These are phyloP conservation scores for Harringtonia aguacate DNA, from an alignment of 2,329 filamentous ascomycete genomes.

Conservation along the genomic window DNA sequence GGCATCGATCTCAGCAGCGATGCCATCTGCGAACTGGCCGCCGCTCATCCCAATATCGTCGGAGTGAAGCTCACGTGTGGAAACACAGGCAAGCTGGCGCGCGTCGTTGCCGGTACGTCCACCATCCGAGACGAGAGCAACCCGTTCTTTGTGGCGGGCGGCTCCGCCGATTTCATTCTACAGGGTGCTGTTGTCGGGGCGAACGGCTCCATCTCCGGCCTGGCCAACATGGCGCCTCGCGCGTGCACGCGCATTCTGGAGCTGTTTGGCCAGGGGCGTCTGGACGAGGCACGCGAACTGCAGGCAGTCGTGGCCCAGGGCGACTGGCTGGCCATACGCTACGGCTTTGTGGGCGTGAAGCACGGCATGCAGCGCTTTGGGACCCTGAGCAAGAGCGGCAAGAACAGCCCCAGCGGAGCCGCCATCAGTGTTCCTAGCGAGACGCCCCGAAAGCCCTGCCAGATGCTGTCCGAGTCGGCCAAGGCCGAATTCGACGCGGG, in stretches of 20 bases:
- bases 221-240: constrained; percentile 56
- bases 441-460: constrained; percentile 5
- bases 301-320: constrained; percentile 35
- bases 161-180: constrained; percentile 63
- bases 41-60: constrained; percentile 44
- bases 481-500: constrained; percentile 8
- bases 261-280: constrained; percentile 47
- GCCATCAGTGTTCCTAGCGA: not conserved
- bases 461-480: constrained; percentile 1
- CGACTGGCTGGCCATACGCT: constrained; percentile 35
- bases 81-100: constrained; percentile 49
- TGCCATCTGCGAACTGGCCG: constrained; percentile 38
- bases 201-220: constrained; percentile 60
- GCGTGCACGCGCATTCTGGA: constrained; percentile 51
- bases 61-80: constrained; percentile 55
- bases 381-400: not conserved
- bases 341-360: constrained; percentile 38
- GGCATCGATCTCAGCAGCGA: constrained; percentile 50
- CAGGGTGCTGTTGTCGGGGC: constrained; percentile 61
- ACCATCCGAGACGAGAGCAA: not conserved
- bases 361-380: constrained; percentile 23
- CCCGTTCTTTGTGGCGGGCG: constrained; percentile 58
- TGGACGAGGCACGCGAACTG: constrained; percentile 47
- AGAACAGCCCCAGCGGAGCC: not conserved
- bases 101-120: constrained; percentile 34